phyloP scores from a whole-genome alignment of 2,329 filamentous ascomycete species.

The Tolypocladium ovalisporum region DNA sequence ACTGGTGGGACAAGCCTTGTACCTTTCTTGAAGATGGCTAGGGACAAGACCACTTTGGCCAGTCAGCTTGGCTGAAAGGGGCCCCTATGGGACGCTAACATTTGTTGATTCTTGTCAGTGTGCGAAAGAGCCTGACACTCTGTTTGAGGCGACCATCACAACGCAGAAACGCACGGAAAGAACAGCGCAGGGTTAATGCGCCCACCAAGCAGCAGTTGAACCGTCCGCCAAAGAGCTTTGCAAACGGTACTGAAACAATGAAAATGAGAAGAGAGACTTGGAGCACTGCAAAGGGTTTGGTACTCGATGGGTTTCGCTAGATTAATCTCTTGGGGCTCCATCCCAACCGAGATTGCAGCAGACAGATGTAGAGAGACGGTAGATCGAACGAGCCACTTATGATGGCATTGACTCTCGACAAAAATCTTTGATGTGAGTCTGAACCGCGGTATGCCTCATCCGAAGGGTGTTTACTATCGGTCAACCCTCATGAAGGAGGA shows the following conservation, averaged over 20 bases:
- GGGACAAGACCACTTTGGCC: slow-evolving; percentile 61
- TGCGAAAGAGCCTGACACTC: background rate
- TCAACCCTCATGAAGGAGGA: background rate
- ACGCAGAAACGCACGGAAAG: no score
- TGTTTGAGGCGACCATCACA: background rate
- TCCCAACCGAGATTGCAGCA: background rate
- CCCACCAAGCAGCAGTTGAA: no score
- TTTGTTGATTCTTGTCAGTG: no score
- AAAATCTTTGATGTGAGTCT: background rate
- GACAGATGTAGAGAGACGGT: background rate
- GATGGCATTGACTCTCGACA: background rate
- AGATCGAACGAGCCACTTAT: background rate
- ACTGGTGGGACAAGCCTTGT: slow-evolving; percentile 83
- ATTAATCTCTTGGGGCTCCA: background rate
- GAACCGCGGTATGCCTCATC: background rate
- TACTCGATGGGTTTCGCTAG: background rate
- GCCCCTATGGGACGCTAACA: no score
- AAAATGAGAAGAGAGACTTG: background rate
- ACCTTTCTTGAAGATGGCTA: slow-evolving; percentile 78
- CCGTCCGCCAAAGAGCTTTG: background rate
- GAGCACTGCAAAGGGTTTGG: background rate
- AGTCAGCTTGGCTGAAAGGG: slow-evolving; percentile 15
- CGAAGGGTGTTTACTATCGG: background rate
- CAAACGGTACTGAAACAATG: background rate
- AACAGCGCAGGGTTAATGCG: no score